These are phyloP conservation scores for Neotropicomus parvogracilis DNA, from an alignment of 1,284 basidiomycete species.

Conservation along the genomic window DNA sequence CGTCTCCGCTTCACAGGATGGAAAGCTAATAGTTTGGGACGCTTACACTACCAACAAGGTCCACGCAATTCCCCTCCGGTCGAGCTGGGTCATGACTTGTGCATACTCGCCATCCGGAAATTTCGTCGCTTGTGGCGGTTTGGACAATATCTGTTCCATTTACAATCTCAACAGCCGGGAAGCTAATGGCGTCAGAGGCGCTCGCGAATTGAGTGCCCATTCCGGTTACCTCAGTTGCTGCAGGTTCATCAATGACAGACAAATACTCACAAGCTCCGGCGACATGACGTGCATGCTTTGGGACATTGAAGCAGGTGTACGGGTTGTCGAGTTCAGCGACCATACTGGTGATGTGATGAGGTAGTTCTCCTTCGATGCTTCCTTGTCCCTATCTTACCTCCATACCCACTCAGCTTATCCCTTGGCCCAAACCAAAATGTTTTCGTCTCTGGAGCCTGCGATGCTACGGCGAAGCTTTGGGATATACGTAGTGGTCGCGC, in stretches of 20 bases:
- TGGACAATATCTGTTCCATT: slow-evolving; percentile 99
- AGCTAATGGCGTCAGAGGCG: slow-evolving; percentile 68
- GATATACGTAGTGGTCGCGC: slow-evolving; percentile 96
- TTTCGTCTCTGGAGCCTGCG: slow-evolving; percentile 98
- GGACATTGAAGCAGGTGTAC: slow-evolving; percentile 96
- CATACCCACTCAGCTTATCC: slow-evolving; percentile 65
- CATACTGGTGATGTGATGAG: slow-evolving; percentile 99
- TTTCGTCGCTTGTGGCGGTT: slow-evolving; percentile 96
- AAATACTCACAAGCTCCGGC: slow-evolving; percentile 95
- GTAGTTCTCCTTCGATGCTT: slow-evolving; percentile 40
- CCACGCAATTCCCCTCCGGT: slow-evolving; percentile 95
- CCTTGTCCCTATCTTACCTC: slow-evolving; percentile 14
- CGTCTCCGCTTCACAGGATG: slow-evolving; percentile 98
- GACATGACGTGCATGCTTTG: slow-evolving; percentile 99
- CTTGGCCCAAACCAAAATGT: slow-evolving; percentile 92
- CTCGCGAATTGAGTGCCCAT: slow-evolving; percentile 91
- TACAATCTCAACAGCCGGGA: slow-evolving; percentile 86
- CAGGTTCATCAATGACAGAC: slow-evolving; percentile 96
- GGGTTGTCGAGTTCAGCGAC: slow-evolving; percentile 96
- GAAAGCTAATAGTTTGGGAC: slow-evolving; percentile 99
- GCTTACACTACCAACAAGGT: slow-evolving; percentile 99
- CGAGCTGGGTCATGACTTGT: slow-evolving; percentile 99
- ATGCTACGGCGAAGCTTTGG: slow-evolving; percentile 98
- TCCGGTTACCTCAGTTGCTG: slow-evolving; percentile 98
- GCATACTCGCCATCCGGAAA: slow-evolving; percentile 97